phyloP scores from a whole-genome alignment of 139 green algal genomes.

The Micractinium conductrix region DNA sequence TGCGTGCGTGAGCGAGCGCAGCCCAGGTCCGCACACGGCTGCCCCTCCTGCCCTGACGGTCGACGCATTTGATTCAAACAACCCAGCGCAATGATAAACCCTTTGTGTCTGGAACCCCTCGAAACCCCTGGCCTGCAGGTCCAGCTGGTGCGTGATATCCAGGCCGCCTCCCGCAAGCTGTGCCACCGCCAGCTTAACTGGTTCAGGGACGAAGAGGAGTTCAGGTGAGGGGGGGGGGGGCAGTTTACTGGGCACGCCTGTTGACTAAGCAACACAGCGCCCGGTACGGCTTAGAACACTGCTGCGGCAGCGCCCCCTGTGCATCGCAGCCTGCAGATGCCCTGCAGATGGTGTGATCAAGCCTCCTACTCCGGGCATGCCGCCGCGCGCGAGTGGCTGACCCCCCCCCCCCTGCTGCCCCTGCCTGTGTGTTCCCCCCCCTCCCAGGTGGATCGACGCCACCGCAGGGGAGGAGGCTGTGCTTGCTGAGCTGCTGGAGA shows the following conservation, averaged over 20 bases:
- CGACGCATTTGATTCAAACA: no score
- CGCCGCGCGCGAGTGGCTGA: no score
- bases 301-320: not conserved
- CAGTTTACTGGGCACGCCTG: no score
- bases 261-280: no score
- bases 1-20: no score
- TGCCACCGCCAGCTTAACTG: constrained; percentile 83
- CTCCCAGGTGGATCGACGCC: constrained; percentile 55
- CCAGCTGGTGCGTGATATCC: constrained; percentile 64
- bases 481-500: constrained; percentile 42
- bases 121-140: not conserved
- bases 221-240: constrained; percentile 54
- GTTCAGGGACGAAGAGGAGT: constrained; percentile 77
- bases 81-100: no score
- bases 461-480: constrained; percentile 41
- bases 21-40: no score
- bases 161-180: constrained; percentile 71
- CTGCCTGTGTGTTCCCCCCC: not conserved
- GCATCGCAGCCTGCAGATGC: not conserved
- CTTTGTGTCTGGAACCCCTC: not conserved
- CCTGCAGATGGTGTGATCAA: not conserved
- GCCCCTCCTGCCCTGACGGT: no score
- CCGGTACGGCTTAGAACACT: not conserved
- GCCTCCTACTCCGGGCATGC: no score
- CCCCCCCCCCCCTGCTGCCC: not conserved